phyloP scores from a whole-genome alignment of 305 asterid species.

The Fraxinus sp. region DNA sequence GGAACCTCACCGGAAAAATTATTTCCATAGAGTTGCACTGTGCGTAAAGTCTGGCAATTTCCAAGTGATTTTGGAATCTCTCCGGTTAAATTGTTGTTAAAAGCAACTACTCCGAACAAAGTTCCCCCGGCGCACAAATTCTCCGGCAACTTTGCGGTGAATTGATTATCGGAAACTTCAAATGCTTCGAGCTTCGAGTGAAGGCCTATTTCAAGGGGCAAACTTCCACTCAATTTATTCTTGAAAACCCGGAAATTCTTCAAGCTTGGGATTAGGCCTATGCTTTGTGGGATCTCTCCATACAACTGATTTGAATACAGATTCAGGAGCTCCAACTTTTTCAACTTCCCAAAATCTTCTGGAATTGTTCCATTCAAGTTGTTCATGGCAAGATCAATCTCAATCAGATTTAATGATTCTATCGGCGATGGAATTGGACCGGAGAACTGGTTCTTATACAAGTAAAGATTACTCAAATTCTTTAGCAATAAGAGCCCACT shows the following conservation, averaged over 20 bases:
- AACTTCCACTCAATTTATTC: constrained; percentile 59
- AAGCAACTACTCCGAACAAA: constrained; percentile 59
- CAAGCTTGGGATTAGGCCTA: constrained; percentile 53
- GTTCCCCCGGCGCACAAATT: constrained; percentile 63
- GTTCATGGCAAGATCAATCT: constrained; percentile 62
- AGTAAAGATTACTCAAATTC: constrained; percentile 49
- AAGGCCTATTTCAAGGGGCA: constrained; percentile 70
- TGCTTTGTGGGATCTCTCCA: constrained; percentile 58
- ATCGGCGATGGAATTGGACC: constrained; percentile 60
- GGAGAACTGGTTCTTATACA: constrained; percentile 52
- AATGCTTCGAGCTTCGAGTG: constrained; percentile 61
- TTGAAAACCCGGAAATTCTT: constrained; percentile 44
- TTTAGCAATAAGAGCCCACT: constrained; percentile 49
- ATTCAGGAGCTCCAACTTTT: constrained; percentile 46
- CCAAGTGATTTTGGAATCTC: constrained; percentile 62
- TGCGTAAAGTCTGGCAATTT: constrained; percentile 44
- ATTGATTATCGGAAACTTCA: constrained; percentile 63
- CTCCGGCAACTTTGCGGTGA: constrained; percentile 67
- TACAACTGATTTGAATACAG: constrained; percentile 43
- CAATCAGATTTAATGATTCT: constrained; percentile 45
- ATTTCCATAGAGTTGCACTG: constrained; percentile 59
- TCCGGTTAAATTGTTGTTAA: constrained; percentile 61
- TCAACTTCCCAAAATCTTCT: constrained; percentile 58
- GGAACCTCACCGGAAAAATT: constrained; percentile 65
- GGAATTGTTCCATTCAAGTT: constrained; percentile 64